A percentile compares a stretch with the other conserved stretches of the same genome.
Conservation (phyloP, 2,329 filamentous ascomycete species). For the Hypomyces rosellus region DNA sequence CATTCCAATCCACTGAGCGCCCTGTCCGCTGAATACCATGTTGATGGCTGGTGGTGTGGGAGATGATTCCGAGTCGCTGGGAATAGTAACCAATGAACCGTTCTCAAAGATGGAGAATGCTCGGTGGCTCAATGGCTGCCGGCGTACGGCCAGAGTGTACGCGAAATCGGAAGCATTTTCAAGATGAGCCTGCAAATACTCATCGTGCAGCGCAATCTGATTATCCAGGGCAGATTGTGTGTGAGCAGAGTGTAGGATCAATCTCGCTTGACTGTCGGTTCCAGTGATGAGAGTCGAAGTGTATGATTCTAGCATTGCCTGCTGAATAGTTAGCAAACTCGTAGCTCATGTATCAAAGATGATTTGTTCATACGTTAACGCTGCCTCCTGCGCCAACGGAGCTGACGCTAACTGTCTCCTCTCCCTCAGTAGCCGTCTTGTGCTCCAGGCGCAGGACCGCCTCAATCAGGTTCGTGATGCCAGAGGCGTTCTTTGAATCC, state of each 20-base stretch:
- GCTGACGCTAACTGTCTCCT: no score
- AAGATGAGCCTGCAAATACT: conserved; percentile 24
- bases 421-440: neutral
- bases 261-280: neutral
- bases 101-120: conserved; percentile 12
- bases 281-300: neutral
- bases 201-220: conserved; percentile 4
- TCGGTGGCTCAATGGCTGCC: neutral
- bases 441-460: conserved; percentile 23
- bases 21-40: conserved; percentile 39
- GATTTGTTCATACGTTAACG: no score
- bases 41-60: conserved; percentile 4
- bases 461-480: conserved; percentile 25
- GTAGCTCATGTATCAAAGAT: no score
- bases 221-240: conserved; percentile 2
- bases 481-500: conserved; percentile 19
- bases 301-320: no score
- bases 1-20: conserved; percentile 40
- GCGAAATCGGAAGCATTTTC: conserved; percentile 7
- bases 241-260: conserved; percentile 10
- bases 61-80: neutral
- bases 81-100: conserved; percentile 1
- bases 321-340: no score
- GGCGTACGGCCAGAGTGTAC: conserved; percentile 5
- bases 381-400: no score